Percentiles rank a stretch among this genome's conserved stretches.
Conservation (phyloP, 2,329 filamentous ascomycete genomes). For the Pseudogymnoascus sp. region DNA sequence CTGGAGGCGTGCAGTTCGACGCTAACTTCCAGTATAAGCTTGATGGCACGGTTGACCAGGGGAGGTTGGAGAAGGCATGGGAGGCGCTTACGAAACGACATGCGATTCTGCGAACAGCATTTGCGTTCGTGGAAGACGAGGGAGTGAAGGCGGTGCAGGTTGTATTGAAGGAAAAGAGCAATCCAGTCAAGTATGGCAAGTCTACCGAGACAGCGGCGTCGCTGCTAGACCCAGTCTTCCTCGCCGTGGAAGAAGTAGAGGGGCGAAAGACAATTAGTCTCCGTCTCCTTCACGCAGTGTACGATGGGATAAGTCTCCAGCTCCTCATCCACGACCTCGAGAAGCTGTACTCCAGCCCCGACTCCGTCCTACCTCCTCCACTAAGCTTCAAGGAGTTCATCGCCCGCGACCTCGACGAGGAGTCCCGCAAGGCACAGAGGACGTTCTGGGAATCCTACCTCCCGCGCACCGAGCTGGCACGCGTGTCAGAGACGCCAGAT, state of each 20-base stretch:
- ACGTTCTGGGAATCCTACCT: conserved; percentile 43
- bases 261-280: conserved; percentile 32
- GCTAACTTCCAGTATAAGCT: conserved; percentile 60
- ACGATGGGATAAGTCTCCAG: conserved; percentile 74
- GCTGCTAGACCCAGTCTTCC: conserved; percentile 15
- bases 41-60: conserved; percentile 29
- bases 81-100: conserved; percentile 42
- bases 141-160: conserved; percentile 55
- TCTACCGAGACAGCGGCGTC: conserved; percentile 15
- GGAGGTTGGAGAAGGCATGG: conserved; percentile 53
- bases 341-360: conserved; percentile 30
- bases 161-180: conserved; percentile 36
- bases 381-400: conserved; percentile 27
- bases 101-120: conserved; percentile 60
- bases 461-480: conserved; percentile 12
- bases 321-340: conserved; percentile 48
- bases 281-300: conserved; percentile 75
- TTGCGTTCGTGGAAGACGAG: conserved; percentile 43
- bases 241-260: conserved; percentile 17
- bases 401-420: conserved; percentile 19
- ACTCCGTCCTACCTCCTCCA: conserved; percentile 7
- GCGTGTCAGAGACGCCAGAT: conserved; percentile 14
- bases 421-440: not conserved
- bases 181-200: conserved; percentile 22
- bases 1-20: conserved; percentile 60